These are phyloP conservation scores for Trichoderma polysporum DNA, from an alignment of 2,329 filamentous ascomycete genomes.

Conservation along the genomic window DNA sequence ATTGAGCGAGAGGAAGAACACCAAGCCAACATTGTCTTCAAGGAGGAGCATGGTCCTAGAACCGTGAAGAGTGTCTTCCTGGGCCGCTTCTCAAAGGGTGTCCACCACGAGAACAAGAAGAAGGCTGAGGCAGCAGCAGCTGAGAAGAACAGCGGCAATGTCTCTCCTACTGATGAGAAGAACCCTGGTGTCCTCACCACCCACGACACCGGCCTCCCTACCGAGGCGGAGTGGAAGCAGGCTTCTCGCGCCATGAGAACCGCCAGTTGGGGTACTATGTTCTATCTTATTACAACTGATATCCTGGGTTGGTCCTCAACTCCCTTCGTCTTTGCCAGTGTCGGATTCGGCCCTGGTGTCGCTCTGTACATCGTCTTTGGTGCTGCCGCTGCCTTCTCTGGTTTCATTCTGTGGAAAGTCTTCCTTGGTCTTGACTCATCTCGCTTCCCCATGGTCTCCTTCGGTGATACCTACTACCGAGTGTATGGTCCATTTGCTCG, in stretches of 20 bases:
- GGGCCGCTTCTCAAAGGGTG: conserved; percentile 13
- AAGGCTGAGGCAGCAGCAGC: conserved; percentile 8
- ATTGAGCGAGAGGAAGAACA: conserved; percentile 17
- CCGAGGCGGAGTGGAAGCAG: conserved; percentile 15
- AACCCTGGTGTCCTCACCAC: neutral
- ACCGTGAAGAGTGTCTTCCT: conserved; percentile 1
- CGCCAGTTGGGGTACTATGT: conserved; percentile 16
- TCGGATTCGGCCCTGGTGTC: conserved; percentile 15
- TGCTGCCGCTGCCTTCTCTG: conserved; percentile 13
- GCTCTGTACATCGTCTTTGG: conserved; percentile 15
- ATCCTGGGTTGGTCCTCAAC: conserved; percentile 17
- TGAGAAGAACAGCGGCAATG: neutral
- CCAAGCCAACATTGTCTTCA: conserved; percentile 10
- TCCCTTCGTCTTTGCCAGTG: conserved; percentile 18
- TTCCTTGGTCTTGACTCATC: conserved; percentile 19
- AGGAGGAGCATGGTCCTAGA: conserved; percentile 3
- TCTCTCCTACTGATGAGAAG: conserved; percentile 8
- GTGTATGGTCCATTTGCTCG: conserved; percentile 14
- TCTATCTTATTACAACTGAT: conserved; percentile 17
- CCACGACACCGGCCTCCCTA: neutral
- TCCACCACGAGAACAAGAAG: conserved; percentile 19
- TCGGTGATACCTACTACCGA: conserved; percentile 19
- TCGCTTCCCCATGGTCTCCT: conserved; percentile 16
- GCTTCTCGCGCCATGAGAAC: conserved; percentile 17
- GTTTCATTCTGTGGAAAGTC: conserved; percentile 12